Percentiles rank a stretch among this genome's conserved stretches.
phyloP scores from a whole-genome alignment of 140 eudicot species.

The Flaveria floridana region DNA sequence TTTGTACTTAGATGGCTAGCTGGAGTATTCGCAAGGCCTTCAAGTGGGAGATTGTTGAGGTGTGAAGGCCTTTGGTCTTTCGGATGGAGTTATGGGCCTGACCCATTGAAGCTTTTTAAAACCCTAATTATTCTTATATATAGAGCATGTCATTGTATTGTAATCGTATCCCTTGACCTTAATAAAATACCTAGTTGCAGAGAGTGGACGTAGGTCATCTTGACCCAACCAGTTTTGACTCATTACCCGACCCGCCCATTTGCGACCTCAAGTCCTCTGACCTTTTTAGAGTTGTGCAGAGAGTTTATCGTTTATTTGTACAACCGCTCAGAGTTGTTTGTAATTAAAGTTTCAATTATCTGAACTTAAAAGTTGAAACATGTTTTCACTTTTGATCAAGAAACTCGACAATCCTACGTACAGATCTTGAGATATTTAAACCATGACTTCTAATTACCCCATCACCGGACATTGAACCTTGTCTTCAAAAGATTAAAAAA shows the following conservation, averaged over 20 bases:
- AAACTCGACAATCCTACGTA: neutral
- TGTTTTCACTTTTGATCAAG: neutral
- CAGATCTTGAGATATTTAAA: constrained; percentile 9
- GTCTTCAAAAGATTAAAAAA: neutral
- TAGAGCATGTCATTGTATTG: no score
- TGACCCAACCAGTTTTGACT: neutral
- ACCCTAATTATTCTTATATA: no score
- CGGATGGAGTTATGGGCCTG: no score
- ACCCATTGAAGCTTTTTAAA: no score
- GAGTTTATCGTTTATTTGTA: constrained; percentile 17
- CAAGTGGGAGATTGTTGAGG: no score
- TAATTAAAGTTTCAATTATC: neutral
- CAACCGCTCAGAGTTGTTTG: neutral
- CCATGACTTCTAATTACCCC: constrained; percentile 3
- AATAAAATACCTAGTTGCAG: no score
- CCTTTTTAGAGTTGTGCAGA: constrained; percentile 26
- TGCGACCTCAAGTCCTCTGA: neutral
- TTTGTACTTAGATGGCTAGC: no score
- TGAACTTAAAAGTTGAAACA: neutral
- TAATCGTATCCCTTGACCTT: no score
- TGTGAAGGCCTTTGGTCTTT: no score
- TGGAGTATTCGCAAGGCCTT: no score
- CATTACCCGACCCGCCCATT: constrained; percentile 2
- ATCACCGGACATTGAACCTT: constrained; percentile 5
- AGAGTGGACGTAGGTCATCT: neutral